Conservation (phyloP, 805 yeast species). For the Ogataea polymorpha region DNA sequence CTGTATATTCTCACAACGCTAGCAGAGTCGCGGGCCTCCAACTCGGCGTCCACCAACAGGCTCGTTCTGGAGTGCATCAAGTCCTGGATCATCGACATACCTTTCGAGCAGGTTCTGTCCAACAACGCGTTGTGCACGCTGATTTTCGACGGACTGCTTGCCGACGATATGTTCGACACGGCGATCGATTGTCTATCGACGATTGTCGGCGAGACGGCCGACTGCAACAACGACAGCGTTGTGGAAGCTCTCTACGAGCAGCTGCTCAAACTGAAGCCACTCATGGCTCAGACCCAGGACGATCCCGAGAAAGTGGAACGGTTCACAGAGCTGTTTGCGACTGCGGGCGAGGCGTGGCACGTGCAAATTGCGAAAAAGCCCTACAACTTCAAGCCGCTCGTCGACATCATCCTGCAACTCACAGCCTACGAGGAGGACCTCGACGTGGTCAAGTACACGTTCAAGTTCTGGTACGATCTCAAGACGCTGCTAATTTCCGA, state of each 20-base stretch:
- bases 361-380: conserved; percentile 76
- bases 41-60: conserved; percentile 35
- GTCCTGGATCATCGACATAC: conserved; percentile 89
- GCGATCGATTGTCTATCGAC: conserved; percentile 86
- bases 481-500: conserved; percentile 67
- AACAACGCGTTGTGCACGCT: conserved; percentile 63
- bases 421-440: conserved; percentile 76
- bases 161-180: conserved; percentile 71
- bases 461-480: conserved; percentile 85
- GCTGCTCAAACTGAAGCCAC: conserved; percentile 57
- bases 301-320: conserved; percentile 69
- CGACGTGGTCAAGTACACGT: conserved; percentile 86
- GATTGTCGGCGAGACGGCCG: conserved; percentile 77
- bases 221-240: conserved; percentile 52
- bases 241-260: conserved; percentile 68
- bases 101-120: conserved; percentile 64
- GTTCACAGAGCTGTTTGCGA: conserved; percentile 74
- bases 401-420: conserved; percentile 67
- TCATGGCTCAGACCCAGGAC: conserved; percentile 45
- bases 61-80: conserved; percentile 71
- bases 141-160: conserved; percentile 58
- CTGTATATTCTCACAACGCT: conserved; percentile 58
- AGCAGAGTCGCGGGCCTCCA: conserved; percentile 29
- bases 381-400: conserved; percentile 63
- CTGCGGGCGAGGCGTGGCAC: conserved; percentile 96